Conservation (phyloP, 1,139 yeast species). For the Blastobotrys serpentis region DNA sequence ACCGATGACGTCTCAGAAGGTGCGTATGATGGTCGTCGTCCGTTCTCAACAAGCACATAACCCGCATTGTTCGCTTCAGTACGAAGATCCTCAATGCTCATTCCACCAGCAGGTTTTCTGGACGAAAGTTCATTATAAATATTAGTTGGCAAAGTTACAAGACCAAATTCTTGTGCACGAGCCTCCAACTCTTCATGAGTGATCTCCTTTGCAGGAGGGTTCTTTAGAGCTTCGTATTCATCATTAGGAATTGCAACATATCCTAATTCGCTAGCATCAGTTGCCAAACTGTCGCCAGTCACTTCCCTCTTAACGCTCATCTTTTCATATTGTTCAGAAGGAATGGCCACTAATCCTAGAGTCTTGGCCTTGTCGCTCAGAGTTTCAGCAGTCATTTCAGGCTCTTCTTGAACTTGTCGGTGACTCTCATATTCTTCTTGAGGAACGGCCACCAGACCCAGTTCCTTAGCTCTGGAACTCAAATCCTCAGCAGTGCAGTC, state of each 20-base stretch:
- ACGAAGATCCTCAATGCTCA: conserved; percentile 20
- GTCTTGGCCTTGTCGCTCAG: background rate
- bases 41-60: conserved; percentile 37
- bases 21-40: background rate
- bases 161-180: conserved; percentile 28
- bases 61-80: conserved; percentile 37
- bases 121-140: conserved; percentile 19
- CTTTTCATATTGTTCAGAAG: conserved; percentile 19
- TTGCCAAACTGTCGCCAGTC: background rate
- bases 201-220: conserved; percentile 21
- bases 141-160: conserved; percentile 28
- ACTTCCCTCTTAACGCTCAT: conserved; percentile 17
- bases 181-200: conserved; percentile 26
- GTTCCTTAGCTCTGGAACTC: conserved; percentile 28
- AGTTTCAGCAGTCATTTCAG: conserved; percentile 1
- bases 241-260: conserved; percentile 20
- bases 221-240: conserved; percentile 20
- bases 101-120: conserved; percentile 11
- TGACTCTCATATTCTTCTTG: conserved; percentile 16
- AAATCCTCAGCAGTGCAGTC: conserved; percentile 24
- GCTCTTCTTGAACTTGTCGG: background rate
- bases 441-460: conserved; percentile 35
- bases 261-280: background rate
- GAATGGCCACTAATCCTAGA: conserved; percentile 17
- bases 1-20: conserved; percentile 13